Conservation (phyloP, 2,329 filamentous ascomycete species). For the Alternaria viburni region DNA sequence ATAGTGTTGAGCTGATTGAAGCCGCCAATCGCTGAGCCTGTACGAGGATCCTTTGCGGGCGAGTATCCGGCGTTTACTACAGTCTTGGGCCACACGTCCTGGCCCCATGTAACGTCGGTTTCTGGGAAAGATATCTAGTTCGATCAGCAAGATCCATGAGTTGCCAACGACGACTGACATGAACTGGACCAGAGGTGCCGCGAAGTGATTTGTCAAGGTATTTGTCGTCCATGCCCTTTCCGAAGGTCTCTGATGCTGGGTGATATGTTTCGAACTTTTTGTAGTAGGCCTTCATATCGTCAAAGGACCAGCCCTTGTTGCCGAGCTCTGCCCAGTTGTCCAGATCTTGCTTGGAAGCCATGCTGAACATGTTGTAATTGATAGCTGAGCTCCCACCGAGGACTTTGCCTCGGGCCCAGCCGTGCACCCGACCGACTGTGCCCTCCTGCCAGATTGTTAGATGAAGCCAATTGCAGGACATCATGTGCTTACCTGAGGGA, state of each 20-base stretch:
- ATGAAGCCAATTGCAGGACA: neutral
- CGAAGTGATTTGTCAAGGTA: constrained; percentile 33
- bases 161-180: constrained; percentile 16
- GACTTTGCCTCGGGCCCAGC: constrained; percentile 38
- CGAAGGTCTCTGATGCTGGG: constrained; percentile 24
- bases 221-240: constrained; percentile 29
- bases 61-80: constrained; percentile 33
- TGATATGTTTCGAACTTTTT: constrained; percentile 46
- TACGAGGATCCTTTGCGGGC: constrained; percentile 31
- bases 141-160: neutral
- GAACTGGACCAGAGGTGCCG: constrained; percentile 33
- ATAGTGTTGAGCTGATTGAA: constrained; percentile 41
- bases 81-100: constrained; percentile 38
- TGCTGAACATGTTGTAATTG: constrained; percentile 42
- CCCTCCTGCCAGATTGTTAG: constrained; percentile 28
- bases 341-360: constrained; percentile 36
- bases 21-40: constrained; percentile 36
- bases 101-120: constrained; percentile 26
- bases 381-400: constrained; percentile 50
- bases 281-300: constrained; percentile 44
- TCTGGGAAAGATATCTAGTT: constrained; percentile 30
- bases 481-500: constrained; percentile 30
- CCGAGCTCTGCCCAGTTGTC: constrained; percentile 52
- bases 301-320: constrained; percentile 48
- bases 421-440: constrained; percentile 26